Conservation (phyloP, 306 rosid genomes). For the Mimosa bimucronata region DNA sequence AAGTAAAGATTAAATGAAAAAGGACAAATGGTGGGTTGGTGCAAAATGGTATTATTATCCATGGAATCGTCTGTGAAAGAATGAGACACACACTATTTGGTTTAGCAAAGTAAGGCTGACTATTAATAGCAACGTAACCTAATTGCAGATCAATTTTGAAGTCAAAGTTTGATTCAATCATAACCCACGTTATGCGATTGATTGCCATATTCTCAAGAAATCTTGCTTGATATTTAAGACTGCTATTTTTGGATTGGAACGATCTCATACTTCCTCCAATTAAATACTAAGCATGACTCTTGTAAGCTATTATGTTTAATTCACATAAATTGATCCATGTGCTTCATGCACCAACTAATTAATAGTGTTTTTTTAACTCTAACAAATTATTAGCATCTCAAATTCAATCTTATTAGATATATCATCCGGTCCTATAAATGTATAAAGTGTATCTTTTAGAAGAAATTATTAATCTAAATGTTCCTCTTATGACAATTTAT, state of each 20-base stretch:
- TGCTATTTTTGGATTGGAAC: conserved; percentile 17
- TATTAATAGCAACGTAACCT: background rate
- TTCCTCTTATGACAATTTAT: too few species aligned
- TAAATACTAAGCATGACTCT: background rate
- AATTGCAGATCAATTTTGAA: background rate
- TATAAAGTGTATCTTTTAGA: too few species aligned
- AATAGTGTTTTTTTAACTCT: too few species aligned
- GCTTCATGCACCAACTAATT: background rate
- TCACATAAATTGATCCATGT: background rate
- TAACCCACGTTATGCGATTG: background rate
- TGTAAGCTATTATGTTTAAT: background rate
- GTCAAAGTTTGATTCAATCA: conserved; percentile 2
- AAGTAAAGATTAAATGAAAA: background rate
- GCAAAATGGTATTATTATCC: too few species aligned
- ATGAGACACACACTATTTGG: background rate
- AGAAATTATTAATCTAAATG: too few species aligned
- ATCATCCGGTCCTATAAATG: too few species aligned
- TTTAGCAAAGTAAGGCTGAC: background rate
- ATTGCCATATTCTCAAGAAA: background rate
- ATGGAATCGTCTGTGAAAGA: background rate
- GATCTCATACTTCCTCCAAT: conserved; percentile 5
- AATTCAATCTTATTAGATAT: too few species aligned
- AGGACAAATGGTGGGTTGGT: background rate
- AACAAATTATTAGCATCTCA: too few species aligned
- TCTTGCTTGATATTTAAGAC: background rate